These are phyloP conservation scores for Tetrahymena elliotti DNA, from an alignment of 73 alveolate species.

Conservation along the genomic window DNA sequence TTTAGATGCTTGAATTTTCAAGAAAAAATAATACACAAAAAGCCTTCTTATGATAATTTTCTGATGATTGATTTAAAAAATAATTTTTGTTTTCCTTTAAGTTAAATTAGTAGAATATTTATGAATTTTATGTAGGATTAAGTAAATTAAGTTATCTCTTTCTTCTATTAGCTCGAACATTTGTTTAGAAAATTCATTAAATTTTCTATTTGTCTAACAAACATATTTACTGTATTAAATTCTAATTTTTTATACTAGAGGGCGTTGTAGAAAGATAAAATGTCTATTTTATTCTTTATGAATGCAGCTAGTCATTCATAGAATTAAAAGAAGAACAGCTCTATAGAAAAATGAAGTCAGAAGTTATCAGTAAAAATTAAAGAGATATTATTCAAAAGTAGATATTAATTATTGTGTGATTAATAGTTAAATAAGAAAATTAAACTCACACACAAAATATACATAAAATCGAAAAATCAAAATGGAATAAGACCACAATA, in stretches of 20 bases:
- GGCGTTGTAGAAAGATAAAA: neutral
- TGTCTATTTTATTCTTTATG: neutral
- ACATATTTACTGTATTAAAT: neutral
- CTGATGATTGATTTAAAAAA: too few relatives aligned
- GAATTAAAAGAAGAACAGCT: neutral
- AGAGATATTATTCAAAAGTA: too few relatives aligned
- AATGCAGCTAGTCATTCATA: neutral
- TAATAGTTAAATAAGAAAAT: neutral
- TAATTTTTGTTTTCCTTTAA: too few relatives aligned
- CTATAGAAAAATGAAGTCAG: neutral
- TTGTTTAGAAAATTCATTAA: too few relatives aligned
- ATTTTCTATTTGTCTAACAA: neutral
- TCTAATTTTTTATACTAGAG: neutral
- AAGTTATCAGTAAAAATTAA: neutral
- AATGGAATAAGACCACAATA: neutral
- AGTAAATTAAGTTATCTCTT: too few relatives aligned
- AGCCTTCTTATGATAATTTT: too few relatives aligned
- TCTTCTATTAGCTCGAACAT: too few relatives aligned
- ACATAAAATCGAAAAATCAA: neutral
- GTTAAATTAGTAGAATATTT: too few relatives aligned
- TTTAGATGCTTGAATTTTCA: too few relatives aligned
- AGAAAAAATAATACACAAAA: too few relatives aligned
- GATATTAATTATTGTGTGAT: neutral
- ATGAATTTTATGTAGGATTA: too few relatives aligned
- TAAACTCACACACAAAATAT: neutral